Conservation (phyloP, 495 filamentous ascomycete genomes). For the Daldinia vernicosa region DNA sequence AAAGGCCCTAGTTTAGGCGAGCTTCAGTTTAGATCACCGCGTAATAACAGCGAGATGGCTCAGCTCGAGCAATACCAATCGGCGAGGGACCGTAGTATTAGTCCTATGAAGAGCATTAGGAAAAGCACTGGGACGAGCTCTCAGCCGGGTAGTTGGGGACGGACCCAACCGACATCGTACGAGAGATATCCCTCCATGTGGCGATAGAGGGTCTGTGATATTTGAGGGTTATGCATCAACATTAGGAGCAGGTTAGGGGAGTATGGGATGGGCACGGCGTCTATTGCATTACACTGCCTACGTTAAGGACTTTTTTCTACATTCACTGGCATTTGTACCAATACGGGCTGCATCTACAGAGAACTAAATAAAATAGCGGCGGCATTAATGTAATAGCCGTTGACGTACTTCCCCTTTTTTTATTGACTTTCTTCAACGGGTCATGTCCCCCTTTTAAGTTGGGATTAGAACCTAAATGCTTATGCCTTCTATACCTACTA, state of each 20-base stretch:
- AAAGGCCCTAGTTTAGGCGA: conserved; percentile 64
- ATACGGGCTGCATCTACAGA: conserved; percentile 37
- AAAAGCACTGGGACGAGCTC: conserved; percentile 40
- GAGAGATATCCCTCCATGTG: conserved; percentile 55
- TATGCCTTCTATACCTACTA: conserved; percentile 1
- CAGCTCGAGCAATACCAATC: conserved; percentile 55
- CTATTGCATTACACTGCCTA: neutral
- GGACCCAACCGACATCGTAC: conserved; percentile 38
- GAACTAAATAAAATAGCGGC: conserved; percentile 13
- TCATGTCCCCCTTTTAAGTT: conserved; percentile 13
- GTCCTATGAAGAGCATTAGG: conserved; percentile 39
- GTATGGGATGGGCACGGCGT: neutral
- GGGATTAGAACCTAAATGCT: conserved; percentile 30
- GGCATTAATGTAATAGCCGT: conserved; percentile 6
- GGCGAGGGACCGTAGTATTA: conserved; percentile 38
- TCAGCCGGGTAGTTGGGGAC: conserved; percentile 30
- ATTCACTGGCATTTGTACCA: conserved; percentile 32
- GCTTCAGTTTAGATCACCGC: conserved; percentile 55
- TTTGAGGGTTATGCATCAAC: conserved; percentile 26
- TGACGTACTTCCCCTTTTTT: neutral
- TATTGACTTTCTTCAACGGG: conserved; percentile 8
- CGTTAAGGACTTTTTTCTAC: conserved; percentile 15
- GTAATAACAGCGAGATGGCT: conserved; percentile 64
- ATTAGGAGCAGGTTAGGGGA: neutral
- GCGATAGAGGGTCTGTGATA: conserved; percentile 10